phyloP scores from a whole-genome alignment of 2,329 filamentous ascomycete genomes.

The Knufia fluminis region DNA sequence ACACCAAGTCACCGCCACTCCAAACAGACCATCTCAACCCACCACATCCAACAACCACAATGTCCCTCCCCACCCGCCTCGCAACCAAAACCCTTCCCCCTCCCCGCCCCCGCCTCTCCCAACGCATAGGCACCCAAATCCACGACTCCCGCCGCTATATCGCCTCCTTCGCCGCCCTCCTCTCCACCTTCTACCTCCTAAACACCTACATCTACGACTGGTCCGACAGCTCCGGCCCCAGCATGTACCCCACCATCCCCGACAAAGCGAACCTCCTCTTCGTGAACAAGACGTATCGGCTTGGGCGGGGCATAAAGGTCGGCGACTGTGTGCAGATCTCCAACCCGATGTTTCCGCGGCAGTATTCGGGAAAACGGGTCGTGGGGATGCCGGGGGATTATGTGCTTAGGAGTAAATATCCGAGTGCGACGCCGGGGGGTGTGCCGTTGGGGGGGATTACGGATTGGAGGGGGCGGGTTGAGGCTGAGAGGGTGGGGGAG shows the following conservation, averaged over 20 bases:
- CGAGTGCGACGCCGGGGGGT: conserved; percentile 16
- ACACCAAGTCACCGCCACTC: too few species aligned
- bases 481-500: neutral
- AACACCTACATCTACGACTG: conserved; percentile 1
- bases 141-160: neutral
- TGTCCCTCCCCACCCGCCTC: too few species aligned
- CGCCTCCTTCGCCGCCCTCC: neutral
- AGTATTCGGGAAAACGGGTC: conserved; percentile 68
- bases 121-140: neutral
- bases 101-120: too few species aligned
- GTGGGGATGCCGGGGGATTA: conserved; percentile 59
- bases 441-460: conserved; percentile 13
- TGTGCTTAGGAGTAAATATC: conserved; percentile 35
- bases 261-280: conserved; percentile 55
- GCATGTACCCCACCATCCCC: conserved; percentile 80
- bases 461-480: conserved; percentile 20
- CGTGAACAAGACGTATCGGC: conserved; percentile 57
- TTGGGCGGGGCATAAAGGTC: conserved; percentile 59
- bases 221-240: conserved; percentile 49
- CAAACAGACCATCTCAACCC: too few species aligned
- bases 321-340: conserved; percentile 76
- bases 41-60: too few species aligned
- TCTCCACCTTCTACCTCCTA: neutral
- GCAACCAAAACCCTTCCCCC: too few species aligned
- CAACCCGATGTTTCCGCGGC: conserved; percentile 57